Evolutionary conservation across 2,329 filamentous ascomycete species (phyloP).

Genomic region (Pyrenophora graminea): DNA sequence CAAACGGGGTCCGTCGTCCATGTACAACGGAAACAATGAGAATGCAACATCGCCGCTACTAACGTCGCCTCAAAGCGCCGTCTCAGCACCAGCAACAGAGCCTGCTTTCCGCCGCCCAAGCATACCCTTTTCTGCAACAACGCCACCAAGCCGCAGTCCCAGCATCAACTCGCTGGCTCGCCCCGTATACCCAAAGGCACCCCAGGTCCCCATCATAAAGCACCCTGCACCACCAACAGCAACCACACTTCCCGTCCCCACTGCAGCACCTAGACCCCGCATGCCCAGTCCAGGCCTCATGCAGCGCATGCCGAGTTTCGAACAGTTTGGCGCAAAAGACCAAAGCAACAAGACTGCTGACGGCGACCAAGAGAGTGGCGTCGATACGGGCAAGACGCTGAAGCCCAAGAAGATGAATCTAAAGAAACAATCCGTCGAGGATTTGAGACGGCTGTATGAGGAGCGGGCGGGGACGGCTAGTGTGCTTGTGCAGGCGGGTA

Average conservation of each 20-base stretch:
- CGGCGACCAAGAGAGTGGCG: constrained; percentile 6
- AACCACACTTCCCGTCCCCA: constrained; percentile 36
- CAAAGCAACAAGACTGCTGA: constrained; percentile 17
- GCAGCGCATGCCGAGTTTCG: constrained; percentile 53
- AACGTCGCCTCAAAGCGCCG: constrained; percentile 20
- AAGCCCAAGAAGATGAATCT: constrained; percentile 47
- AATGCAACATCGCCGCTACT: constrained; percentile 20
- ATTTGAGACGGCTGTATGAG: constrained; percentile 54
- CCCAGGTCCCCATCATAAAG: constrained; percentile 28
- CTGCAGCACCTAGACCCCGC: constrained; percentile 30
- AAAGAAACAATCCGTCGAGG: constrained; percentile 53
- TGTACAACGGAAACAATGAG: constrained; percentile 15
- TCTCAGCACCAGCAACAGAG: constrained; percentile 22
- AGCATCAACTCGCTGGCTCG: constrained; percentile 46
- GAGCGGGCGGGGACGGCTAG: constrained; percentile 51
- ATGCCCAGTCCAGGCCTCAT: constrained; percentile 50
- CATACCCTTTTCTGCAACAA: constrained; percentile 32
- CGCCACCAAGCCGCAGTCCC: constrained; percentile 29
- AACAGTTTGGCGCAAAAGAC: constrained; percentile 24
- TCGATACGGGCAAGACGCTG: constrained; percentile 23
- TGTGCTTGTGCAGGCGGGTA: constrained; percentile 27
- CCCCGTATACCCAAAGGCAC: constrained; percentile 36
- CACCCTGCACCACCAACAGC: constrained; percentile 37
- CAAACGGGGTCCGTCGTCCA: constrained; percentile 8
- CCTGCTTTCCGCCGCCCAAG: constrained; percentile 38